Percentiles rank a stretch among this genome's conserved stretches.
These are phyloP conservation scores for Solanum medicagineum DNA, from an alignment of 257 asterid genomes.

Conservation along the genomic window DNA sequence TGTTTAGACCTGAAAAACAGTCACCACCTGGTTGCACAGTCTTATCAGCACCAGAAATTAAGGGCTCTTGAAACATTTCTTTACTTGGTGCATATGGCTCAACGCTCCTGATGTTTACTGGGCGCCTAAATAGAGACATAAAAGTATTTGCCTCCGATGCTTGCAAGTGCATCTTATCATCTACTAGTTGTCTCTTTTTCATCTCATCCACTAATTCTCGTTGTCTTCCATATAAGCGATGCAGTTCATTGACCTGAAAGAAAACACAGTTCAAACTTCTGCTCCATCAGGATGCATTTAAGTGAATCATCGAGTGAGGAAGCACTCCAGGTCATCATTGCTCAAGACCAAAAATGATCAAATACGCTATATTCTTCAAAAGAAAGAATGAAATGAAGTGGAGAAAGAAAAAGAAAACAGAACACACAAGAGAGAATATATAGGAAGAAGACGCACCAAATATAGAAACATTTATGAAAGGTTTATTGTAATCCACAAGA, in stretches of 20 bases:
- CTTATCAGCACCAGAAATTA: constrained; percentile 1
- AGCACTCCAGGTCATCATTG: not conserved
- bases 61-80: constrained; percentile 16
- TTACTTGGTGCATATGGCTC: constrained; percentile 10
- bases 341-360: not conserved
- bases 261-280: not conserved
- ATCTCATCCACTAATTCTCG: constrained; percentile 53
- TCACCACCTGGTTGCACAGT: constrained; percentile 1
- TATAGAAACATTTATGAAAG: not conserved
- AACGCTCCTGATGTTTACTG: constrained; percentile 5
- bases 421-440: not conserved
- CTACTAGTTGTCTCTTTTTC: constrained; percentile 19
- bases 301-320: not conserved
- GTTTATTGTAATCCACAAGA: not conserved
- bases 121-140: constrained; percentile 16
- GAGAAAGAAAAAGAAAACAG: not conserved
- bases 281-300: not conserved
- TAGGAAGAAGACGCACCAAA: not conserved
- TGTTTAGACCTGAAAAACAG: constrained; percentile 3
- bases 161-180: constrained; percentile 14
- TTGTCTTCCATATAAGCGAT: constrained; percentile 52
- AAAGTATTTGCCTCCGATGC: constrained; percentile 17
- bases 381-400: not conserved
- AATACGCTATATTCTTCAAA: not conserved
- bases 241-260: constrained; percentile 65